Conservation (phyloP, 1,139 yeast genomes). For the Cylindricascospora bacillispora region DNA sequence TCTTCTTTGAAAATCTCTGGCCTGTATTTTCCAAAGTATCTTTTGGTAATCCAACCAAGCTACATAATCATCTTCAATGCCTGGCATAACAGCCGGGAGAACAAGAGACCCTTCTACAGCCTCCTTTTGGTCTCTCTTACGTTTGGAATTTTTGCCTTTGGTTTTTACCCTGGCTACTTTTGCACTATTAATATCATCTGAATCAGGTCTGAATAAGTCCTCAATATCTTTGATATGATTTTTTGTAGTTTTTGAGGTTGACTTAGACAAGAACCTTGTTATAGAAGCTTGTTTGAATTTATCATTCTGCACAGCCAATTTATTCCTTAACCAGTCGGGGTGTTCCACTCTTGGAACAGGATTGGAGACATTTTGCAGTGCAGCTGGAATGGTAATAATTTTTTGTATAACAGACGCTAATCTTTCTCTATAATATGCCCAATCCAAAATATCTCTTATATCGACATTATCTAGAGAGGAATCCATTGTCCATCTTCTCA, state of each 20-base stretch:
- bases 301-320: constrained; percentile 48
- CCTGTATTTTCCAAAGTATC: constrained; percentile 72
- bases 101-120: constrained; percentile 36
- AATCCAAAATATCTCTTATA: constrained; percentile 80
- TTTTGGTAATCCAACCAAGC: constrained; percentile 73
- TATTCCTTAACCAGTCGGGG: constrained; percentile 82
- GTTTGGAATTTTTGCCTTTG: constrained; percentile 27
- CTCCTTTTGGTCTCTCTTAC: constrained; percentile 26
- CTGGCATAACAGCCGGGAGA: constrained; percentile 50
- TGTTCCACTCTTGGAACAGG: constrained; percentile 93
- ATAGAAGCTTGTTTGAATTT: constrained; percentile 61
- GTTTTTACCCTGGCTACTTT: constrained; percentile 42
- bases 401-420: constrained; percentile 89
- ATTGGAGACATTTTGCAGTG: constrained; percentile 74
- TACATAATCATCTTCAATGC: constrained; percentile 59
- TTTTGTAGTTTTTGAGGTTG: constrained; percentile 21
- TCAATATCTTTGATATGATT: constrained; percentile 55
- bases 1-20: constrained; percentile 57
- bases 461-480: constrained; percentile 71
- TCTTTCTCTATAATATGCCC: constrained; percentile 87
- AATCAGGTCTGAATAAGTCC: constrained; percentile 42
- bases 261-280: constrained; percentile 40
- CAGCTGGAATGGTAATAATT: constrained; percentile 95
- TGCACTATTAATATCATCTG: constrained; percentile 10
- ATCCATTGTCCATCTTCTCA: constrained; percentile 82